phyloP scores from a whole-genome alignment of 495 filamentous ascomycete species.

The Aspergillus diversus region DNA sequence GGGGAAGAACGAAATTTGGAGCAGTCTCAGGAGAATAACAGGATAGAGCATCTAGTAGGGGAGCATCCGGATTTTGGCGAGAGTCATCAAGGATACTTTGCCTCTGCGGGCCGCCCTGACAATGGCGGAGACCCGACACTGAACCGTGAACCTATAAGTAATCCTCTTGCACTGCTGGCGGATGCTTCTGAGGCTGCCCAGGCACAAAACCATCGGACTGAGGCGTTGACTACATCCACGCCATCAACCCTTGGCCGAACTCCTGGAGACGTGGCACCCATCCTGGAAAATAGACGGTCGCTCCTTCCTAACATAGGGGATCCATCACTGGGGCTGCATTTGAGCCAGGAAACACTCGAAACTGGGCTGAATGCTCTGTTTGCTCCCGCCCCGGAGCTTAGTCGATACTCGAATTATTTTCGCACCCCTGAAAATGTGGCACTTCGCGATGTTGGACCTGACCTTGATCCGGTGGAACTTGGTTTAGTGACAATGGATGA shows the following conservation, averaged over 20 bases:
- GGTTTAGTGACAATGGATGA: constrained; percentile 61
- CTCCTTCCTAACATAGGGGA: constrained; percentile 25
- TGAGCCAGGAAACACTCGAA: constrained; percentile 23
- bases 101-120: no score
- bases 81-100: no score
- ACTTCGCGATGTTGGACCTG: constrained; percentile 52
- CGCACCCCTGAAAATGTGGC: constrained; percentile 5
- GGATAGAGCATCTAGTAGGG: not conserved
- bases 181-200: constrained; percentile 31
- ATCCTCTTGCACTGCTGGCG: constrained; percentile 31
- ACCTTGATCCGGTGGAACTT: constrained; percentile 65
- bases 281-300: not conserved
- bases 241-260: not conserved
- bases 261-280: not conserved
- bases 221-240: not conserved
- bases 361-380: constrained; percentile 25
- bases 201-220: not conserved
- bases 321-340: constrained; percentile 29
- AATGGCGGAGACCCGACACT: no score
- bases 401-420: constrained; percentile 29
- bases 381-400: not conserved
- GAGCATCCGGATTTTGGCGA: no score
- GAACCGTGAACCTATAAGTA: constrained; percentile 27
- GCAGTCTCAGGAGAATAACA: no score
- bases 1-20: no score